Evolutionary conservation across 208 protist genomes (phyloP), one percentile per base, ranked within the genome.

Genomic region (Acanthamoeba pearcei): DNA sequence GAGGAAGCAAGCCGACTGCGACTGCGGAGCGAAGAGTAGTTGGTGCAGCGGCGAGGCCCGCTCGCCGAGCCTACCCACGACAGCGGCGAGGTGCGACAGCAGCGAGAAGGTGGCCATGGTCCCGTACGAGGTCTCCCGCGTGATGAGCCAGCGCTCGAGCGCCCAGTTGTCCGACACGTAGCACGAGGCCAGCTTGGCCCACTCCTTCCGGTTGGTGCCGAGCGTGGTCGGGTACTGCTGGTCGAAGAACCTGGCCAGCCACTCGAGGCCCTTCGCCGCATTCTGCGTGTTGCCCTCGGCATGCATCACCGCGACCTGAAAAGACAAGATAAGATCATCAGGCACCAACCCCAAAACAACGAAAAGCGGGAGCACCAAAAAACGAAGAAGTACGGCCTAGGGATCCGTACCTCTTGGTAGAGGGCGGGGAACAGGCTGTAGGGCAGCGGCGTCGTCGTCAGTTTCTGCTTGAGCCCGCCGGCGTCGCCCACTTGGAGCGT

Each of bases 41-140:
- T 62, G 22, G 10, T 62, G 27, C 24, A 89, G 19, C 35, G 82
- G 82, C 17, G 82, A 29, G 27, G 82, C 38, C 42, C 57, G 49
- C 17, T 89, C 82, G 32, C 57, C 82, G 27, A 89, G 49, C 5
- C 46, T 22, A 17, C 53, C 29, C 13, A 89, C 32, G 3, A 57
- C 49, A 5, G n/a, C 82, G 8, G 57, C 82, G 0, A 89, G 53
- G 42, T 89, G 82, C 3, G 82, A 55, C 17, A 89, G 82, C n/a
- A 89, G 29, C n/a, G 82, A 89, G 53, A 35, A 32, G 32, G n/a
- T 89, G 53, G 82, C 82, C 82, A 89, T 89, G 17, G 82, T 89
- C 12, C 10, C 29, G 46, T 68, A 89, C 15, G 53, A n/a, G 10
- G 53, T 89, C 22, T 12, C 51, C 19, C 15, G 27, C 0, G 17